A percentile compares a stretch with the other conserved stretches of the same genome.
Evolutionary conservation across 1,284 basidiomycete genomes (phyloP).

Genomic region (Boletus semigastroideus): DNA sequence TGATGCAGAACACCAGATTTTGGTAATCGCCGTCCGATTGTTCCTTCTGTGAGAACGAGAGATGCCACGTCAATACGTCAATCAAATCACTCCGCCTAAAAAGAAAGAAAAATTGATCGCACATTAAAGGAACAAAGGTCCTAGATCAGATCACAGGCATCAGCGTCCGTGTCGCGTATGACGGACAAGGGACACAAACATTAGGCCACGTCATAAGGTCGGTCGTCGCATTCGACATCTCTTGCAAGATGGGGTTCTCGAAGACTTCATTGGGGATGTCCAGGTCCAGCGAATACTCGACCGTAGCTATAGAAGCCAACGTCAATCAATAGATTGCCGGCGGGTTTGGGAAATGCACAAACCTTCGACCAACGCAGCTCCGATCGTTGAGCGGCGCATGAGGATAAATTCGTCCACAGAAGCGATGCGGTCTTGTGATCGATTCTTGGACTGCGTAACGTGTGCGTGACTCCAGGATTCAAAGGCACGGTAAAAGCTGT

Average conservation of each 20-base stretch:
- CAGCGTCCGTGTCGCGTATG: slow-evolving; percentile 2
- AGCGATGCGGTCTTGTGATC: slow-evolving; percentile 39
- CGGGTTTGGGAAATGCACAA: slow-evolving; percentile 5
- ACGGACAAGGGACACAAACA: slow-evolving; percentile 29
- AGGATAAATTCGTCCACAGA: slow-evolving; percentile 45
- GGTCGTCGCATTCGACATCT: slow-evolving; percentile 45
- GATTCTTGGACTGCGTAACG: slow-evolving; percentile 40
- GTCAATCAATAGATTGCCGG: not conserved
- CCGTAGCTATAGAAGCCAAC: slow-evolving; percentile 35
- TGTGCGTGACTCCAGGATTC: slow-evolving; percentile 42
- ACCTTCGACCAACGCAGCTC: slow-evolving; percentile 48
- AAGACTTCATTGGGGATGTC: slow-evolving; percentile 46
- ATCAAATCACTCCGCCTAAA: not conserved
- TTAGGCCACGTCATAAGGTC: slow-evolving; percentile 56
- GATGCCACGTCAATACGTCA: slow-evolving; percentile 5
- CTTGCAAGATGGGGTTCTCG: slow-evolving; percentile 39
- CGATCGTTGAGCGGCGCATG: slow-evolving; percentile 44
- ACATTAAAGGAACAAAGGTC: slow-evolving; percentile 51
- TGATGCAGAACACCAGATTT: slow-evolving; percentile 49
- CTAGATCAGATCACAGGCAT: slow-evolving; percentile 22
- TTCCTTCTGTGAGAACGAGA: slow-evolving; percentile 39
- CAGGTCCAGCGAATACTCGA: slow-evolving; percentile 48
- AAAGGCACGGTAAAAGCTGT: slow-evolving; percentile 41
- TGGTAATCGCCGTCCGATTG: slow-evolving; percentile 51
- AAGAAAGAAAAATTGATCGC: slow-evolving; percentile 22